phyloP scores from a whole-genome alignment of 768 basidiomycete genomes.

The Leccinum aurantiacum region DNA sequence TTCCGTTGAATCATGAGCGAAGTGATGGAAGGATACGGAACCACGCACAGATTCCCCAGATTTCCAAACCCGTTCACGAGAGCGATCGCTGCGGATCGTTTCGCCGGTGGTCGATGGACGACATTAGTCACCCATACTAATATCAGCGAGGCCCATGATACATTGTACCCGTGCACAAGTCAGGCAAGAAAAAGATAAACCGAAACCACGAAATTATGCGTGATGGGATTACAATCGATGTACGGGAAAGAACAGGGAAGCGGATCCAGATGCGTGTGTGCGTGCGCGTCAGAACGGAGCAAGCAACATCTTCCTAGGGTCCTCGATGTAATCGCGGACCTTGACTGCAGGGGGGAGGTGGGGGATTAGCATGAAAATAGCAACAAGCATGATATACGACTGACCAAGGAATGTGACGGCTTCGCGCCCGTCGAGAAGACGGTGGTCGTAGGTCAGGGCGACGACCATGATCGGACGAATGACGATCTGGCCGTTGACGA shows the following conservation, averaged over 20 bases:
- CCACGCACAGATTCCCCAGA: not conserved
- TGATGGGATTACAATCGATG: slow-evolving; percentile 11
- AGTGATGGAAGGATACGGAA: not conserved
- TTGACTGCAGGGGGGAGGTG: slow-evolving; percentile 51
- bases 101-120: not conserved
- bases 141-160: not conserved
- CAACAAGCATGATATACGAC: slow-evolving; percentile 28
- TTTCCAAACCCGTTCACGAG: not conserved
- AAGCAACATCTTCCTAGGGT: slow-evolving; percentile 89
- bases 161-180: not conserved
- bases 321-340: slow-evolving; percentile 92
- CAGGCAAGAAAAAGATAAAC: not conserved
- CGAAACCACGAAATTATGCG: slow-evolving; percentile 14
- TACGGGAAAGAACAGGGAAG: not conserved
- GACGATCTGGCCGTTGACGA: slow-evolving; percentile 93
- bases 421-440: slow-evolving; percentile 93
- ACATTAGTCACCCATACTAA: not conserved
- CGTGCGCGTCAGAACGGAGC: slow-evolving; percentile 28
- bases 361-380: slow-evolving; percentile 5
- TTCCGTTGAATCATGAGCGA: not conserved
- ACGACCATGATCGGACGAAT: slow-evolving; percentile 97
- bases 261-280: not conserved
- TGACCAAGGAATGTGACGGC: slow-evolving; percentile 95
- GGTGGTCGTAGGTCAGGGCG: slow-evolving; percentile 93
- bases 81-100: not conserved